Evolutionary conservation across 1,284 basidiomycete species (phyloP), one percentile per base, ranked within the genome.

Genomic region (Ganoderma sinense): DNA sequence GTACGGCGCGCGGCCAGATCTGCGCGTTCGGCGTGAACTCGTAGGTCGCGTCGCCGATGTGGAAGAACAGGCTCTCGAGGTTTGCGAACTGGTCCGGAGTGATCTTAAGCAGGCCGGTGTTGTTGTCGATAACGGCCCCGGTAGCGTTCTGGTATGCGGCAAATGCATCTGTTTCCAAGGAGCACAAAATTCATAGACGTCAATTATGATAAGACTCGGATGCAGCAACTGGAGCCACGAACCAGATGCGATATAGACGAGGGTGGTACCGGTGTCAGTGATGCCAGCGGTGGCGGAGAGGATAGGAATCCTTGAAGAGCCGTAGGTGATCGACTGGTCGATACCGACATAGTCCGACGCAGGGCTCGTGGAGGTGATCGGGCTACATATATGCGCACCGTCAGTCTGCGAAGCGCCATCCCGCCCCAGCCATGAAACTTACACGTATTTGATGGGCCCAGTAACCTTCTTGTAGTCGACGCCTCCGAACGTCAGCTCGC

Each of bases 301-400:
- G 45, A 78, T 75, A 6, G 69, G 58, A 20, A 78, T 84, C 7
- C 53, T 64, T 2, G 65, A 51, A 2, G 69, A 51, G 29, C 76
- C 76, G 69, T 88, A 89, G 0, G 78, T 75, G 66, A 89, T 78
- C 40, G 82, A 80, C 78, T 87, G 83, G 68, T 88, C 80, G 62
- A 89, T 86, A 29, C 88, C 88, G 84, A 87, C 88, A 73, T 82
- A 89, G 2, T 71, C 43, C 36, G 79, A 81, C 2, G 86, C 84
- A 1, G 86, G 85, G 0, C 71, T 79, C 0, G 82, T 86, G 14
- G 65, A 76, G 11, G 88, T 89, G 67, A 89, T 81, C 4, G 85
- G 84, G 7, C 86, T 88, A 43, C 23, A 58, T 39, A 10, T 29
- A n/a, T 59, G 4, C n/a, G 29, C 13, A 5, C 7, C 23, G 23